A percentile compares a stretch with the other conserved stretches of the same genome.
phyloP scores from a whole-genome alignment of 306 rosid species.

The Vicia villosa region DNA sequence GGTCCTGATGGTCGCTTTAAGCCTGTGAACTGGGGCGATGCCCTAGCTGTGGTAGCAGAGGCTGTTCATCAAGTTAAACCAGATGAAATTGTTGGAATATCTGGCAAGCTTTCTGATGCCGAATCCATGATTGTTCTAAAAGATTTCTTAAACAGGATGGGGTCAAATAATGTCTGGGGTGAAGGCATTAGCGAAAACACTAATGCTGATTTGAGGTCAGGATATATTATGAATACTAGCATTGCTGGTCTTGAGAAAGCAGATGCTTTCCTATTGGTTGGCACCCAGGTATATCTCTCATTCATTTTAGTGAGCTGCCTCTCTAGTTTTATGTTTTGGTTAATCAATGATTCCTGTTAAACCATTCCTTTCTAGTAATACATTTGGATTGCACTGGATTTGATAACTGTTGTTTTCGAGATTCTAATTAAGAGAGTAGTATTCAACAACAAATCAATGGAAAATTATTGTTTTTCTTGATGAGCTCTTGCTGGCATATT shows the following conservation, averaged over 20 bases:
- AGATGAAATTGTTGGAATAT: constrained; percentile 84
- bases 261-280: constrained; percentile 89
- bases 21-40: constrained; percentile 94
- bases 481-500: constrained; percentile 6
- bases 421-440: neutral
- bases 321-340: constrained; percentile 15
- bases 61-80: constrained; percentile 74
- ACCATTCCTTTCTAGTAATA: constrained; percentile 20
- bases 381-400: constrained; percentile 15
- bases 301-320: constrained; percentile 12
- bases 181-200: constrained; percentile 74
- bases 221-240: constrained; percentile 81
- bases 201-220: constrained; percentile 91
- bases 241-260: constrained; percentile 95
- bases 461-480: neutral
- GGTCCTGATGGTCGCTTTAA: constrained; percentile 92
- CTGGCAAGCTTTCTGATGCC: constrained; percentile 95
- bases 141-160: constrained; percentile 87
- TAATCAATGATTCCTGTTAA: constrained; percentile 29
- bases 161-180: constrained; percentile 92
- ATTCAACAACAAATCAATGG: neutral
- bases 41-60: constrained; percentile 87
- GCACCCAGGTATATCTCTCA: constrained; percentile 74
- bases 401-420: constrained; percentile 22
- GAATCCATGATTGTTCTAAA: constrained; percentile 95